phyloP scores from a whole-genome alignment of 371 early-diverging fungal species.

The Apophysomyces elegans region DNA sequence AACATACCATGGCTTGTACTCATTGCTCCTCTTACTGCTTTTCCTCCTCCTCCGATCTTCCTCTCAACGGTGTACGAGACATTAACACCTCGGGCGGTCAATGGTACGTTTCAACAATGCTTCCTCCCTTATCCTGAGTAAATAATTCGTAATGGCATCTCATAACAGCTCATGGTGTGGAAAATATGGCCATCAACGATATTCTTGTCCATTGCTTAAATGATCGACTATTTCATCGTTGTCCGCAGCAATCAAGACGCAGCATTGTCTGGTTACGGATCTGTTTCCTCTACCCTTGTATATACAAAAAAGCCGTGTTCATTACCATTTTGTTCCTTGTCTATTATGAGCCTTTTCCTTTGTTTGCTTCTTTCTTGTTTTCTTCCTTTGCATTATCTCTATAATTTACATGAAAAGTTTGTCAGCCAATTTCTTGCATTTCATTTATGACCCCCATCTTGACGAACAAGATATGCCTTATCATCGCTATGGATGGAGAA shows the following conservation, averaged over 20 bases:
- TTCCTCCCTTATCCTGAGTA: not conserved
- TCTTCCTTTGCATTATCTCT: too few species aligned
- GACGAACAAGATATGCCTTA: too few species aligned
- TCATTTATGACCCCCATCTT: too few species aligned
- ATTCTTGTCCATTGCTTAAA: slow-evolving; percentile 22
- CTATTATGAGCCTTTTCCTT: too few species aligned
- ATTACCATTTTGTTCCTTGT: too few species aligned
- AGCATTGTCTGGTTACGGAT: too few species aligned
- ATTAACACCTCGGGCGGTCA: slow-evolving; percentile 22
- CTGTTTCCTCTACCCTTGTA: too few species aligned
- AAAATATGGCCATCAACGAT: slow-evolving; percentile 27
- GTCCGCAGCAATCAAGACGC: not conserved
- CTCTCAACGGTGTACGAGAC: slow-evolving; percentile 8
- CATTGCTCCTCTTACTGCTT: not conserved
- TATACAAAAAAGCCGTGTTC: too few species aligned
- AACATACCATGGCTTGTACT: not conserved
- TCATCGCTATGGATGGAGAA: too few species aligned
- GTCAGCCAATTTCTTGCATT: too few species aligned
- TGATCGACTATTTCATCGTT: slow-evolving; percentile 5
- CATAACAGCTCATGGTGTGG: slow-evolving; percentile 30
- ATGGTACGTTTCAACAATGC: slow-evolving; percentile 18
- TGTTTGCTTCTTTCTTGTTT: too few species aligned
- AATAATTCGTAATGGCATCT: not conserved
- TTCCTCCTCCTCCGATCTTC: slow-evolving; percentile 2
- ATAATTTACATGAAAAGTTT: too few species aligned